A percentile compares a stretch with the other conserved stretches of the same genome.
Evolutionary conservation across 1,284 basidiomycete genomes (phyloP).

Genomic region (Chalciporus piperatoides): DNA sequence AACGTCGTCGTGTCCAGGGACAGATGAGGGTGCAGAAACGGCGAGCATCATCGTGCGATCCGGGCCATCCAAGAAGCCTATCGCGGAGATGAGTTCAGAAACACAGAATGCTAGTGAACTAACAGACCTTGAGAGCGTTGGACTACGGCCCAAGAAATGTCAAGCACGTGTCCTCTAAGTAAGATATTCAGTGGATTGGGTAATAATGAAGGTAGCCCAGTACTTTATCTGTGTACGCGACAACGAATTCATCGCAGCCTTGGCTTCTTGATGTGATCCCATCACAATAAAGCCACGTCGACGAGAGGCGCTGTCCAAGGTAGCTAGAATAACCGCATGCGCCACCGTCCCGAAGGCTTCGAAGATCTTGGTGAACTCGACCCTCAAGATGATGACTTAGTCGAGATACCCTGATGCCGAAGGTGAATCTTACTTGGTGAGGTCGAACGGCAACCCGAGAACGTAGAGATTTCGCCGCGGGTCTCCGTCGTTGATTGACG

Average conservation of each 20-base stretch:
- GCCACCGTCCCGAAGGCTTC: slow-evolving; percentile 59
- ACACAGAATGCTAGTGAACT: not conserved
- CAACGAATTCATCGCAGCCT: slow-evolving; percentile 56
- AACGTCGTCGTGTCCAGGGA: slow-evolving; percentile 27
- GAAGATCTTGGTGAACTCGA: slow-evolving; percentile 60
- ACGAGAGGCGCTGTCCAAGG: slow-evolving; percentile 74
- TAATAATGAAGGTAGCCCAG: not conserved
- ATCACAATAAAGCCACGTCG: slow-evolving; percentile 78
- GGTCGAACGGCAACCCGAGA: slow-evolving; percentile 70
- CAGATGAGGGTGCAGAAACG: slow-evolving; percentile 36
- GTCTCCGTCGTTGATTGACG: slow-evolving; percentile 39
- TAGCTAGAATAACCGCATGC: slow-evolving; percentile 75
- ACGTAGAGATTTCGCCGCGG: slow-evolving; percentile 74
- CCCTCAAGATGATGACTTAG: slow-evolving; percentile 33
- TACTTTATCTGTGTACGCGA: slow-evolving; percentile 65
- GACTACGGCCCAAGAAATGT: slow-evolving; percentile 79
- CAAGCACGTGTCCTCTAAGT: slow-evolving; percentile 61
- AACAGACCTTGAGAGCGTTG: slow-evolving; percentile 68
- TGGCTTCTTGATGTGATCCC: slow-evolving; percentile 66
- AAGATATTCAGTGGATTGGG: slow-evolving; percentile 1
- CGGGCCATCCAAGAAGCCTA: slow-evolving; percentile 76
- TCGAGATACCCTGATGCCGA: not conserved
- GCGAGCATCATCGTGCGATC: slow-evolving; percentile 64
- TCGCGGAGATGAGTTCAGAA: slow-evolving; percentile 6
- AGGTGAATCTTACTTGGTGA: slow-evolving; percentile 55